These are phyloP conservation scores for Fusarium beomiforme DNA, from an alignment of 2,329 filamentous ascomycete species.

Conservation along the genomic window DNA sequence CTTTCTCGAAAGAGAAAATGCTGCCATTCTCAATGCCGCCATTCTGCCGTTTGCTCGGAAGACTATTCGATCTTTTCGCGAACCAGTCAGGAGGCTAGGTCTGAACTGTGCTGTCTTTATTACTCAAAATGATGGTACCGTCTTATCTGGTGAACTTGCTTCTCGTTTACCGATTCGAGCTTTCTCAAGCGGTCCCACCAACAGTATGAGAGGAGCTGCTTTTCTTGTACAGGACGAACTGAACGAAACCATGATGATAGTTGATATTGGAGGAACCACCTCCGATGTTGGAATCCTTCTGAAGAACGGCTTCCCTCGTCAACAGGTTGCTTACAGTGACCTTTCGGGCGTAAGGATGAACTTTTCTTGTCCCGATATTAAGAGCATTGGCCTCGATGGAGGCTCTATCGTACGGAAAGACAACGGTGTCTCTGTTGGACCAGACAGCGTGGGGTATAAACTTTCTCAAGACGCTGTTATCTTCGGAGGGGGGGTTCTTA, in stretches of 20 bases:
- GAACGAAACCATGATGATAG: slow-evolving; percentile 62
- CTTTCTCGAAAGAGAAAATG: slow-evolving; percentile 72
- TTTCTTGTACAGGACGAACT: slow-evolving; percentile 59
- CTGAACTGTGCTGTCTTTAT: slow-evolving; percentile 67
- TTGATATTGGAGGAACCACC: slow-evolving; percentile 75
- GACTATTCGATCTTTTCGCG: slow-evolving; percentile 66
- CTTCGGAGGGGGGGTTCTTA: slow-evolving; percentile 66
- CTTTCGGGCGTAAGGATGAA: slow-evolving; percentile 72
- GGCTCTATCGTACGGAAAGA: slow-evolving; percentile 62
- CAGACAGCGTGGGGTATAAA: slow-evolving; percentile 70
- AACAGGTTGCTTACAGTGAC: slow-evolving; percentile 70
- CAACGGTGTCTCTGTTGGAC: slow-evolving; percentile 61
- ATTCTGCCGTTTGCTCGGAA: slow-evolving; percentile 66
- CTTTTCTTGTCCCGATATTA: slow-evolving; percentile 66
- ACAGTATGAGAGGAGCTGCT: slow-evolving; percentile 71
- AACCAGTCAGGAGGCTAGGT: slow-evolving; percentile 60
- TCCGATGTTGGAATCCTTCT: slow-evolving; percentile 71
- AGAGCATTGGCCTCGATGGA: slow-evolving; percentile 68
- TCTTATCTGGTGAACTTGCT: slow-evolving; percentile 64
- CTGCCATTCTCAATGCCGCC: slow-evolving; percentile 70
- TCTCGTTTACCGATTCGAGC: slow-evolving; percentile 67
- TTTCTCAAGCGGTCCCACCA: slow-evolving; percentile 71
- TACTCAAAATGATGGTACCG: slow-evolving; percentile 72
- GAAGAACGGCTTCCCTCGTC: slow-evolving; percentile 70
- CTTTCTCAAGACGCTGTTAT: slow-evolving; percentile 63